Conservation (phyloP, 1,284 basidiomycete species). For the Polyporus tsugae region DNA sequence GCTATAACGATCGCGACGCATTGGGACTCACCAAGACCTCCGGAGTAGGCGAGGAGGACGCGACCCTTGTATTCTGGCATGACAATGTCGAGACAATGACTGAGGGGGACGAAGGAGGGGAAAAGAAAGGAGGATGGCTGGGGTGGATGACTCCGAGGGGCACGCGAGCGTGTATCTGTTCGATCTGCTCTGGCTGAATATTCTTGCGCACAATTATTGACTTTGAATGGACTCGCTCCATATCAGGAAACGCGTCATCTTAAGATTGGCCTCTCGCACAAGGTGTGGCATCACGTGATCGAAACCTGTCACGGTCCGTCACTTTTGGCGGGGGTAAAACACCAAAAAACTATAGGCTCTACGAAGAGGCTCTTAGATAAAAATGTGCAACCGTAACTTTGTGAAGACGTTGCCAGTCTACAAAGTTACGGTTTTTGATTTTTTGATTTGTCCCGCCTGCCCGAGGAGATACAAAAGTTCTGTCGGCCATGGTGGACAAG, state of each 20-base stretch:
- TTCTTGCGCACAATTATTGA: neutral
- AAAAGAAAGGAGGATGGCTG: neutral
- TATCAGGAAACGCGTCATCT: neutral
- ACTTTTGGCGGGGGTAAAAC: too few relatives aligned
- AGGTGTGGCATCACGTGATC: too few relatives aligned
- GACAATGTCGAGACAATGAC: slow-evolving; percentile 13
- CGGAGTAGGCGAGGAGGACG: slow-evolving; percentile 96
- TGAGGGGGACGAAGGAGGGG: neutral
- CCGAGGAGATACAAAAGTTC: too few relatives aligned
- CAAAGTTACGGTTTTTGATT: too few relatives aligned
- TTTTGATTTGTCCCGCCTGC: too few relatives aligned
- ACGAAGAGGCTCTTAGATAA: too few relatives aligned
- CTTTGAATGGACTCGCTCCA: neutral
- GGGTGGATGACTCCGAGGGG: neutral
- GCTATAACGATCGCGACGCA: neutral
- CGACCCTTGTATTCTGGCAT: slow-evolving; percentile 70
- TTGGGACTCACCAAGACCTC: slow-evolving; percentile 87
- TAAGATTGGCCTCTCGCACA: too few relatives aligned
- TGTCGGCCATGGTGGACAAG: too few relatives aligned
- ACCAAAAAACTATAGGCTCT: too few relatives aligned
- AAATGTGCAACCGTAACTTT: too few relatives aligned
- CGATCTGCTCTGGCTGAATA: neutral
- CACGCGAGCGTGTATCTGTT: neutral
- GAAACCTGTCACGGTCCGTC: too few relatives aligned
- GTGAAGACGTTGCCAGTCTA: too few relatives aligned